phyloP scores from a whole-genome alignment of 169 alveolate genomes.

The Neospora caninum region DNA sequence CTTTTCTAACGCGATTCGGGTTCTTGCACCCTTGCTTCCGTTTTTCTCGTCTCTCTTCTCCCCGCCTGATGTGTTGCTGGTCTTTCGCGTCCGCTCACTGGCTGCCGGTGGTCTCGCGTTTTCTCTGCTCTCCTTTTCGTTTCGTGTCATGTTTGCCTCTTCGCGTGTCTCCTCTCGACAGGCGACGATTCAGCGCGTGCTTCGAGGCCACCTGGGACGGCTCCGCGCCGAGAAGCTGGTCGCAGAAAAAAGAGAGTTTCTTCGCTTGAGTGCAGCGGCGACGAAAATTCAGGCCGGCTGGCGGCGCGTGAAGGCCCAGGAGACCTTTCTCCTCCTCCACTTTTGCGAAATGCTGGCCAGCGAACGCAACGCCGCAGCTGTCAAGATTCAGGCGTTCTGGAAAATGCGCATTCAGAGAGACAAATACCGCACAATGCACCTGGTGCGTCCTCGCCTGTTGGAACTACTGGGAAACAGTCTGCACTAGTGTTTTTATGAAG shows the following conservation, averaged over 20 bases:
- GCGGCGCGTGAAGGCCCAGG: constrained; percentile 42
- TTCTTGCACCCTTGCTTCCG: no score
- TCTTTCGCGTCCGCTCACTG: no score
- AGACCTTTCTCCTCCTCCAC: background rate
- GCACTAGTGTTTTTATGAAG: no score
- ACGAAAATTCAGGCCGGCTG: constrained; percentile 21
- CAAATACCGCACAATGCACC: background rate
- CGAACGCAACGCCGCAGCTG: background rate
- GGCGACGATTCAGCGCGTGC: constrained; percentile 51
- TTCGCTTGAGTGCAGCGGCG: background rate
- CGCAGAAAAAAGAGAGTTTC: constrained; percentile 22
- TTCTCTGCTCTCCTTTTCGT: no score
- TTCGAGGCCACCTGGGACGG: constrained; percentile 37
- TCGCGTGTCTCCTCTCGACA: background rate
- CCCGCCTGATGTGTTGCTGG: no score
- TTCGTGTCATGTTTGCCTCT: no score
- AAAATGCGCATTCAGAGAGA: background rate
- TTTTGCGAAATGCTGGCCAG: background rate
- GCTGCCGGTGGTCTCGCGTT: no score
- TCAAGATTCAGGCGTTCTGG: constrained; percentile 31
- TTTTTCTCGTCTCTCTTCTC: no score
- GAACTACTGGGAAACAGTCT: no score
- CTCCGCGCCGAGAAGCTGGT: background rate
- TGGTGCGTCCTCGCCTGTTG: no score
- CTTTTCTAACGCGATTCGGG: no score